Percentiles rank a stretch among this genome's conserved stretches.
Evolutionary conservation across 1,284 basidiomycete genomes (phyloP).

Genomic region (Cutaneotrichosporon sp.): DNA sequence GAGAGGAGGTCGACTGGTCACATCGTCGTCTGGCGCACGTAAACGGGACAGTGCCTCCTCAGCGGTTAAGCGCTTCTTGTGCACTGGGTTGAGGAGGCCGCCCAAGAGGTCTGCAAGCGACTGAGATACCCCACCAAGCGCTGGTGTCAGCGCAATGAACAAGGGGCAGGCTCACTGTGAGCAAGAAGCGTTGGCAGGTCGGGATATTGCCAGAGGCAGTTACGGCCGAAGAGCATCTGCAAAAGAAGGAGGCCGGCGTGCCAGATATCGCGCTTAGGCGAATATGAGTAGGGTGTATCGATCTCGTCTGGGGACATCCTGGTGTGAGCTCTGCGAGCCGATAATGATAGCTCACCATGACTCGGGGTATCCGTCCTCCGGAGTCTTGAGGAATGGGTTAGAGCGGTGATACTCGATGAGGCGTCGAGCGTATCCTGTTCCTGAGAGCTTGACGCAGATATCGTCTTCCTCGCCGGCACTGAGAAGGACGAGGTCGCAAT

Average conservation of each 20-base stretch:
- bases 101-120: slow-evolving; percentile 32
- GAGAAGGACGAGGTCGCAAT: slow-evolving; percentile 36
- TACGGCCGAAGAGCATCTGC: slow-evolving; percentile 41
- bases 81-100: slow-evolving; percentile 35
- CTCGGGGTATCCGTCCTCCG: slow-evolving; percentile 34
- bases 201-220: slow-evolving; percentile 34
- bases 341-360: slow-evolving; percentile 31
- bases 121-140: slow-evolving; percentile 24
- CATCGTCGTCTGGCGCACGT: slow-evolving; percentile 24
- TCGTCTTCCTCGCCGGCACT: slow-evolving; percentile 22
- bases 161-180: slow-evolving; percentile 29
- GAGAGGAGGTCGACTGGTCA: slow-evolving; percentile 22
- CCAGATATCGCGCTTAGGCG: slow-evolving; percentile 47
- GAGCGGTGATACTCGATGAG: slow-evolving; percentile 47
- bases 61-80: slow-evolving; percentile 42
- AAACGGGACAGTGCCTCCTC: slow-evolving; percentile 38
- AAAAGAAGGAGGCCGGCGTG: slow-evolving; percentile 41
- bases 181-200: slow-evolving; percentile 36
- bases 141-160: slow-evolving; percentile 9
- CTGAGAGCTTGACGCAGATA: slow-evolving; percentile 36
- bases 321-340: not conserved
- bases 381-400: slow-evolving; percentile 41
- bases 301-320: slow-evolving; percentile 47
- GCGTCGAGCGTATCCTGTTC: slow-evolving; percentile 40
- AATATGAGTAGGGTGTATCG: slow-evolving; percentile 42